Evolutionary conservation across 345 rosid genomes (phyloP).

Genomic region (Citrus mangshanensis): DNA sequence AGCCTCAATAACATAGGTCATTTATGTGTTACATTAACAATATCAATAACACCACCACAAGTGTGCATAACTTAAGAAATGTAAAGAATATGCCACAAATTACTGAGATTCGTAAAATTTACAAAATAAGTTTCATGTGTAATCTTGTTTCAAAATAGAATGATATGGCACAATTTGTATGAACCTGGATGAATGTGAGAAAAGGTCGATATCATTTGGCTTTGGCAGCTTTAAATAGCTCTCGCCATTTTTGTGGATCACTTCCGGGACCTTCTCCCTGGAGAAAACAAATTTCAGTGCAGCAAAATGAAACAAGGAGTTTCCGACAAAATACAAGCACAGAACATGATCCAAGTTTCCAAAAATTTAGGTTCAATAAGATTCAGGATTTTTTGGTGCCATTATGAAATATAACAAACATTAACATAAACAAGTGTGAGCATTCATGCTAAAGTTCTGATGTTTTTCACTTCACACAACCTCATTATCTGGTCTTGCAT

Average conservation of each 20-base stretch:
- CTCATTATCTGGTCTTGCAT: not conserved
- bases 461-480: not conserved
- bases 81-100: not conserved
- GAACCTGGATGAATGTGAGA: not conserved
- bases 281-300: constrained; percentile 11
- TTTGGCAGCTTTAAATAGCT: constrained; percentile 60
- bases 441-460: not conserved
- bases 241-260: constrained; percentile 65
- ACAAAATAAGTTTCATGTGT: too few species aligned
- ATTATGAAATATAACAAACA: not conserved
- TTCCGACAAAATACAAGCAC: not conserved
- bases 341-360: not conserved
- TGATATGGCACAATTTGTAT: not conserved
- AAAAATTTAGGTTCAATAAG: not conserved
- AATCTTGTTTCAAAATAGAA: not conserved
- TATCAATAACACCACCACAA: not conserved
- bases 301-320: not conserved
- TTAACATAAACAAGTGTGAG: not conserved
- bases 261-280: constrained; percentile 94
- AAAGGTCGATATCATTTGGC: constrained; percentile 22
- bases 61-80: not conserved
- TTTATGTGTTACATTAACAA: too few species aligned
- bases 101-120: too few species aligned
- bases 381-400: not conserved
- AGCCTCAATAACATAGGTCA: not conserved